Base-by-base conservation (phyloP, 805 yeast genomes). In the Brettanomyces naardenensis region DNA sequence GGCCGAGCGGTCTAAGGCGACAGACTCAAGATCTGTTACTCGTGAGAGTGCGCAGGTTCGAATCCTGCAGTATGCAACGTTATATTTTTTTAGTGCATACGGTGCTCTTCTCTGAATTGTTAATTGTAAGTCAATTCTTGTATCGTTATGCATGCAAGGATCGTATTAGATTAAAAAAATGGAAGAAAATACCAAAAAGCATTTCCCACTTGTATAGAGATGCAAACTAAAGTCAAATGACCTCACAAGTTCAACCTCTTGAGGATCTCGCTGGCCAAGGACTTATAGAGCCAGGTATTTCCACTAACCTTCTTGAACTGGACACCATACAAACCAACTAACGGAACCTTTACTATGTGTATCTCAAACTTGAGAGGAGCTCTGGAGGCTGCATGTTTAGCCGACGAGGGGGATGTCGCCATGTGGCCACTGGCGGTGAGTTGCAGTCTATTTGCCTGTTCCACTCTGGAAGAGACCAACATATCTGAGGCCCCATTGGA, bases 221-320 rank as follows among this genome's bases (percentile, higher is more conserved):
- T n/a, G n/a, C n/a, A n/a, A n/a, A n/a, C n/a, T n/a, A n/a, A n/a
- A n/a, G n/a, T n/a, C n/a, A n/a, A n/a, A n/a, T n/a, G n/a, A n/a
- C 20, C 13, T 59, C 56, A 83, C 45, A 84, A 63, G 44, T 80
- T 78, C 56, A 85, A 67, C 47, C 82, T 83, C 42, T 71, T 70
- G 59, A 89, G 71, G 35, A 89, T 82, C 56, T 80, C 86, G 38
- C 90, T 79, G 2, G 97, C 97, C 53, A 89, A 67, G 7, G 88
- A 80, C 65, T 90, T 89, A 63, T 89, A 89, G 63, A 82, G 75
- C 97, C 97, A 89, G 2, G 95, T 86, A 57, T 90, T 88, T 52
- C 97, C 97, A 41, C 84, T 72, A 22, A 89, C 71, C 57, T 89
- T 89, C 69, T 90, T 90, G 66, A 89, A 88, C 58, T 90, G 97